These are phyloP conservation scores for Leptodontidium sp. DNA, from an alignment of 2,329 filamentous ascomycete species.

Conservation along the genomic window DNA sequence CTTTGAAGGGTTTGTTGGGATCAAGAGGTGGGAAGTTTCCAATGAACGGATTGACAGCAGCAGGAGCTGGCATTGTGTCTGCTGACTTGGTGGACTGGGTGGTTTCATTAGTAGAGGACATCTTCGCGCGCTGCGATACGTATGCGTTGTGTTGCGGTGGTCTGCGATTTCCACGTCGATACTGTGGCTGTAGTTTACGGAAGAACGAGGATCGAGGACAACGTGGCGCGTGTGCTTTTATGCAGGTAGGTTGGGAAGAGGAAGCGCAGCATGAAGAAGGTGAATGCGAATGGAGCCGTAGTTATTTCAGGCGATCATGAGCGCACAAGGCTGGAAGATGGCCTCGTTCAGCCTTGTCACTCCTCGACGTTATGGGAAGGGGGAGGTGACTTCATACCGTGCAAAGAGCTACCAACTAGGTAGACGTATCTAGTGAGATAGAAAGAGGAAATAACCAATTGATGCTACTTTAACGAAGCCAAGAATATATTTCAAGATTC, in stretches of 20 bases:
- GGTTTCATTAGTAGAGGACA: constrained; percentile 3
- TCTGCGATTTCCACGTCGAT: not conserved
- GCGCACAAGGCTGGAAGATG: not conserved
- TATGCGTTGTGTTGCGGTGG: not conserved
- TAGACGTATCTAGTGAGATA: not conserved
- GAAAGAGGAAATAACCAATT: not conserved
- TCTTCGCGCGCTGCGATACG: not conserved
- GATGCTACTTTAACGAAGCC: not conserved
- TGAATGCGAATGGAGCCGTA: not conserved
- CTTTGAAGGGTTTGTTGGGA: not conserved
- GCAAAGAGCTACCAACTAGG: not conserved
- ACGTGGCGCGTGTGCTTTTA: not conserved
- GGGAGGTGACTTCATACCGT: not conserved
- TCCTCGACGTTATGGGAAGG: not conserved
- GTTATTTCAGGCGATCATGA: not conserved
- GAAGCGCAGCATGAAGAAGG: not conserved
- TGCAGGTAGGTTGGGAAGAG: not conserved
- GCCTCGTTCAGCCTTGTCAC: not conserved
- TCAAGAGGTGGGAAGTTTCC: constrained; percentile 3
- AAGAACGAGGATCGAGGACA: not conserved
- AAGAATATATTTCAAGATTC: not conserved
- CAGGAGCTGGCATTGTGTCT: not conserved
- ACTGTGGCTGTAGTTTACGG: not conserved
- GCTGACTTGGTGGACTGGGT: not conserved
- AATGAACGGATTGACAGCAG: not conserved